Conservation (phyloP, 305 asterid species). For the Euphrasia arctica region DNA sequence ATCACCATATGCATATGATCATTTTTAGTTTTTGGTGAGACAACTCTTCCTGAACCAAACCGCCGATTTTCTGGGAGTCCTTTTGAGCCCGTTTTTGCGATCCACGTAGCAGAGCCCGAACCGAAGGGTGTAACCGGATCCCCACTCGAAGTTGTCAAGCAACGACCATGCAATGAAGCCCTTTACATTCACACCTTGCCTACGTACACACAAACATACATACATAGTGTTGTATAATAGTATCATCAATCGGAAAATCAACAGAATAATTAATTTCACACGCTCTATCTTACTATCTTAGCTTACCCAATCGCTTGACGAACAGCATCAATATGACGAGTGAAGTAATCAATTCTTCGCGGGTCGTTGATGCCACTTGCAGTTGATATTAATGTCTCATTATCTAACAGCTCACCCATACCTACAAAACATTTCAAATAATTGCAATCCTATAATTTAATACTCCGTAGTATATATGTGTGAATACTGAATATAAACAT, state of each 20-base stretch:
- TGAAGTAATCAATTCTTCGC: conserved; percentile 42
- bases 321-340: conserved; percentile 37
- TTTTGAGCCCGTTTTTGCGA: conserved; percentile 20
- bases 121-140: conserved; percentile 27
- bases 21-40: no score
- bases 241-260: background rate
- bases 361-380: conserved; percentile 29
- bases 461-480: no score
- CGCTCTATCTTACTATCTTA: no score
- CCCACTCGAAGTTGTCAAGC: conserved; percentile 38
- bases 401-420: conserved; percentile 12
- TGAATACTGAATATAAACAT: no score
- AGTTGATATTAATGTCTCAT: conserved; percentile 3
- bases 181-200: conserved; percentile 21
- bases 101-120: conserved; percentile 38
- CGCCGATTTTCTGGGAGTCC: conserved; percentile 33
- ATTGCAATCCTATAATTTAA: background rate
- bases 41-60: conserved; percentile 21
- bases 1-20: no score
- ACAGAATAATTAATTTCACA: background rate
- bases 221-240: no score
- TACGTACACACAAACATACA: background rate
- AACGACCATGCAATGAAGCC: conserved; percentile 34
- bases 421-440: background rate
- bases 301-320: conserved; percentile 31